Base-by-base conservation (phyloP, 1,139 yeast genomes). In the Geotrichum siamense region DNA sequence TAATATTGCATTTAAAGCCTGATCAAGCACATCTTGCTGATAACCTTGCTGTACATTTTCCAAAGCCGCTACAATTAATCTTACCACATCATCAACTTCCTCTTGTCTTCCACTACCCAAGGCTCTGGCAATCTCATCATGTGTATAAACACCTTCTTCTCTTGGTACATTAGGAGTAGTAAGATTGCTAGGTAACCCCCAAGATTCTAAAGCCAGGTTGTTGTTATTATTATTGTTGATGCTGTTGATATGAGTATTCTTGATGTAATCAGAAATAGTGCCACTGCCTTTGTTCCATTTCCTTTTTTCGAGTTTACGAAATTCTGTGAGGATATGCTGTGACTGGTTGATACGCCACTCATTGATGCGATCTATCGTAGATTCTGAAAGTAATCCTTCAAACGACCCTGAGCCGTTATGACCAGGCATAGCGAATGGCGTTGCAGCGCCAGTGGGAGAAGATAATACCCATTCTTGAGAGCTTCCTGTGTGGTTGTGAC, bases 291-390 rank as follows among this genome's bases (percentile, higher is more conserved):
- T n/a, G 22, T 26, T 9, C 26, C 48, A 32, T 35, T 49, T 51
- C 22, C 52, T 52, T 23, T 31, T 29, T 41, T 57, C 62, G 15
- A 59, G 51, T 35, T 58, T 51, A 39, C 53, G 53, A 39, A 62
- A 53, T 48, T 62, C 65, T 38, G 57, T 56, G 34, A 56, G 45
- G 16, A 62, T 54, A 13, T 58, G 57, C 50, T 59, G 59, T 25
- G 65, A 58, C 54, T 65, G 70, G 47, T 63, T 66, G 13, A 64
- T 51, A 17, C 70, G 53, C 70, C 70, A 65, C 21, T 64, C 64
- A 48, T 64, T 64, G 26, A 65, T 58, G 13, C 70, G 58, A 19
- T 63, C 67, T 23, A 58, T 51, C 37, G 60, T 42, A 31, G 60
- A 65, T n/a, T 55, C 56, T 2, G 57, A 48, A 12, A 53, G 40